Percentiles rank a stretch among this genome's conserved stretches.
Conservation (phyloP, 2,329 filamentous ascomycete genomes). For the Verticillium nonalfalfae region DNA sequence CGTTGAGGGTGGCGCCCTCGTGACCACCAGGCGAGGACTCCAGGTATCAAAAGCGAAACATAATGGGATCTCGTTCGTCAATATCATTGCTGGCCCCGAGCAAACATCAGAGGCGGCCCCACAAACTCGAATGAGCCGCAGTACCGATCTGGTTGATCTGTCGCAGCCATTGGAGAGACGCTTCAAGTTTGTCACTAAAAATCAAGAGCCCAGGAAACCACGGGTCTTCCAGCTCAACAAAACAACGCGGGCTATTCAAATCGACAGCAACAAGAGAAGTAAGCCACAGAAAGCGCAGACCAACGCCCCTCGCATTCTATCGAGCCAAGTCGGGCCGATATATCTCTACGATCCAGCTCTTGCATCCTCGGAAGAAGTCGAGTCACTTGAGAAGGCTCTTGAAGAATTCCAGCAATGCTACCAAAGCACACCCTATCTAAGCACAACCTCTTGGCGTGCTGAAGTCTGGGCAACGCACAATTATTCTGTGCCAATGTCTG, state of each 20-base stretch:
- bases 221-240: neutral
- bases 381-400: neutral
- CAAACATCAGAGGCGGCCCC: neutral
- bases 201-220: constrained; percentile 1
- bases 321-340: neutral
- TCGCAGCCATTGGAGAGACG: constrained; percentile 12
- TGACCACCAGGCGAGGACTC: constrained; percentile 29
- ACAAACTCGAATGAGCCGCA: neutral
- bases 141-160: neutral
- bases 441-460: neutral
- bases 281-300: neutral
- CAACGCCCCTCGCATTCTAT: neutral
- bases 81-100: constrained; percentile 16
- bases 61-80: constrained; percentile 31
- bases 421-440: neutral
- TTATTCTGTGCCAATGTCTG: constrained; percentile 2
- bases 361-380: neutral
- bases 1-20: constrained; percentile 26
- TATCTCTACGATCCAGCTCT: neutral
- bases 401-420: neutral
- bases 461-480: neutral
- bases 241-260: neutral
- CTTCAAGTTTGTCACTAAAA: constrained; percentile 19
- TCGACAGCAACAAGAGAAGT: neutral
- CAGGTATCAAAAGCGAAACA: constrained; percentile 32